Evolutionary conservation across 2,329 filamentous ascomycete genomes (phyloP).

Genomic region (Paracoccidioides brasiliensis): DNA sequence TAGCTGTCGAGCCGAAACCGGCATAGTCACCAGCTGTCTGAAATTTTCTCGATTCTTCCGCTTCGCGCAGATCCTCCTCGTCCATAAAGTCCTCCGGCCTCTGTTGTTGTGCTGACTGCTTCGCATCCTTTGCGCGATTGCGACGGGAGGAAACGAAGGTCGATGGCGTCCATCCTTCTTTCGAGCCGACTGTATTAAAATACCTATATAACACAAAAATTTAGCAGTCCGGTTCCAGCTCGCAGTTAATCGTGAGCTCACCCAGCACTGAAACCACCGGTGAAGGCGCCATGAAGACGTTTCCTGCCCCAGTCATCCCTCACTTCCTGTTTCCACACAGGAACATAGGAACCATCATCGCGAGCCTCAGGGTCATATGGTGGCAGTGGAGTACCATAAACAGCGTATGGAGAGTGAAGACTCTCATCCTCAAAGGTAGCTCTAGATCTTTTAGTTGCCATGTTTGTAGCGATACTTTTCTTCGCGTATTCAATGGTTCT

Average conservation of each 20-base stretch:
- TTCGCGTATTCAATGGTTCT: neutral
- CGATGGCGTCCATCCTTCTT: constrained; percentile 91
- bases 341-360: constrained; percentile 85
- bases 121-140: constrained; percentile 60
- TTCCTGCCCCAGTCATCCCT: constrained; percentile 84
- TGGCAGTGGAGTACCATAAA: constrained; percentile 76
- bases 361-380: constrained; percentile 60
- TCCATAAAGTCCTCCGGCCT: constrained; percentile 93
- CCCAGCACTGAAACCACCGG: constrained; percentile 92
- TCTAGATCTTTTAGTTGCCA: constrained; percentile 70
- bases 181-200: constrained; percentile 95
- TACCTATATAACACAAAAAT: constrained; percentile 46
- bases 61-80: constrained; percentile 83
- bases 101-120: constrained; percentile 37
- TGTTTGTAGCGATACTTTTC: constrained; percentile 22
- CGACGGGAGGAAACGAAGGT: constrained; percentile 82
- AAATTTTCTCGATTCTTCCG: constrained; percentile 61
- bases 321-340: constrained; percentile 97
- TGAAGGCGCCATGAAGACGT: constrained; percentile 89
- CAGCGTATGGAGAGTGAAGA: constrained; percentile 57
- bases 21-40: constrained; percentile 63
- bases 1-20: constrained; percentile 55
- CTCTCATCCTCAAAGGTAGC: constrained; percentile 61
- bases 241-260: constrained; percentile 37
- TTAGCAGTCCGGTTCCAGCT: constrained; percentile 23